A percentile compares a stretch with the other conserved stretches of the same genome.
Conservation (phyloP, 2,329 filamentous ascomycete genomes). For the Neopestalotiopsis rosae region DNA sequence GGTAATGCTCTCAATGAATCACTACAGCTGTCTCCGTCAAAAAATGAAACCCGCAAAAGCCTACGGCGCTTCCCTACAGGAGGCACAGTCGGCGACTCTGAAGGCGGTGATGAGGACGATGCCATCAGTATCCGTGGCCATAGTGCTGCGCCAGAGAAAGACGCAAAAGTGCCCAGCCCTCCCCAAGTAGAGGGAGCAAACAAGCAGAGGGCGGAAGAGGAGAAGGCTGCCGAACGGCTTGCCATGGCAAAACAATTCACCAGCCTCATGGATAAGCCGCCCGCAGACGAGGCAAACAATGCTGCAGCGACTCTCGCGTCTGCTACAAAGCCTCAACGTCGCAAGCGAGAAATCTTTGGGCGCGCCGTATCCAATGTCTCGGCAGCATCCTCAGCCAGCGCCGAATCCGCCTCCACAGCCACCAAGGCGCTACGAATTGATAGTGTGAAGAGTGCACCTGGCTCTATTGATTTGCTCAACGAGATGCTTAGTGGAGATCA, state of each 20-base stretch:
- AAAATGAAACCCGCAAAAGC: conserved; percentile 28
- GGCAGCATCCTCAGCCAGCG: conserved; percentile 50
- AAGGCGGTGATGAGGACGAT: conserved; percentile 38
- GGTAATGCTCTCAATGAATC: conserved; percentile 49
- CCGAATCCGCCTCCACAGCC: conserved; percentile 40
- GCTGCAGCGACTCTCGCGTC: conserved; percentile 21
- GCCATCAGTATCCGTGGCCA: conserved; percentile 16
- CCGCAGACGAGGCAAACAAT: conserved; percentile 22
- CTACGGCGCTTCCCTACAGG: conserved; percentile 39
- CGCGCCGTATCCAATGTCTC: conserved; percentile 65
- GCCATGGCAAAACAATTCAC: conserved; percentile 33
- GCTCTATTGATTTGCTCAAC: conserved; percentile 24
- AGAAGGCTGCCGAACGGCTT: conserved; percentile 15
- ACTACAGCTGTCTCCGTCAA: conserved; percentile 37
- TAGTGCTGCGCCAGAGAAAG: background rate
- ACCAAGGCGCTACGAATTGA: conserved; percentile 20
- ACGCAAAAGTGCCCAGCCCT: background rate
- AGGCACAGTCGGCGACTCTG: conserved; percentile 50
- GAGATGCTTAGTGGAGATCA: conserved; percentile 19
- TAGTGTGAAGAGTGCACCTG: conserved; percentile 20
- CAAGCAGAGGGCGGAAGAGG: conserved; percentile 26
- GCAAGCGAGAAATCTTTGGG: conserved; percentile 58
- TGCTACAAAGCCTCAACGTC: conserved; percentile 31
- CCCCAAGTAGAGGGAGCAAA: conserved; percentile 20
- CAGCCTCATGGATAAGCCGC: conserved; percentile 25